phyloP scores from a whole-genome alignment of 2,329 filamentous ascomycete species.

The Talaromyces sp. region DNA sequence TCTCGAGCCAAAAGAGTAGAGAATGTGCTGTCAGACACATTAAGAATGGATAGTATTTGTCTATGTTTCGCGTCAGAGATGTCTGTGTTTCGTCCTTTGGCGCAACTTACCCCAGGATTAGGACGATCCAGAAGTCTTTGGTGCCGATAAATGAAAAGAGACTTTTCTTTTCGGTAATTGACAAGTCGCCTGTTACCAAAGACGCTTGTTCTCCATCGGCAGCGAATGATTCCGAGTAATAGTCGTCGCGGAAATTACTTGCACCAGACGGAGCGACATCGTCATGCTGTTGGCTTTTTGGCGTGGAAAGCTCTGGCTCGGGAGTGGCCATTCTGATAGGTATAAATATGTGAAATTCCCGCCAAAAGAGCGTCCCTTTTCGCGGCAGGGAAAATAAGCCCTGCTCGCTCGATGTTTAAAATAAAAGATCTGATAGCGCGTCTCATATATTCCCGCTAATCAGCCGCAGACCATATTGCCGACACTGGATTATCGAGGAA shows the following conservation, averaged over 20 bases:
- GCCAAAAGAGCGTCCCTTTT: not conserved
- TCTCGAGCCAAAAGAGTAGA: conserved; percentile 64
- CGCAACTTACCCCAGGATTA: conserved; percentile 60
- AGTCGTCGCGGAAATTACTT: not conserved
- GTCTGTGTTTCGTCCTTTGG: not conserved
- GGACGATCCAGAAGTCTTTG: conserved; percentile 79
- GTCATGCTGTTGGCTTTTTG: not conserved
- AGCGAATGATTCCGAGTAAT: not conserved
- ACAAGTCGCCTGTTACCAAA: not conserved
- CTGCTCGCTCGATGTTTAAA: not conserved
- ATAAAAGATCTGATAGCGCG: not conserved
- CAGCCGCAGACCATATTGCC: not conserved
- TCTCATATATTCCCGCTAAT: not conserved
- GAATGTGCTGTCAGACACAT: conserved; percentile 90
- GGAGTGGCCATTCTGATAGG: not conserved
- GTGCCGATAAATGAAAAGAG: conserved; percentile 71
- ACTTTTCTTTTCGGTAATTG: conserved; percentile 36
- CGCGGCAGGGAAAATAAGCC: not conserved
- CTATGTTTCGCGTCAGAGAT: conserved; percentile 28
- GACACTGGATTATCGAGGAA: not conserved
- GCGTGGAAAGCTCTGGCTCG: not conserved
- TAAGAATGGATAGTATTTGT: conserved; percentile 80
- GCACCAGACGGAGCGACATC: not conserved
- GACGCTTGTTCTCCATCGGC: not conserved
- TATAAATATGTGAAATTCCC: not conserved